A percentile compares a stretch with the other conserved stretches of the same genome.
Evolutionary conservation across 208 protist genomes (phyloP).

Genomic region (Leishmania gerbilli): DNA sequence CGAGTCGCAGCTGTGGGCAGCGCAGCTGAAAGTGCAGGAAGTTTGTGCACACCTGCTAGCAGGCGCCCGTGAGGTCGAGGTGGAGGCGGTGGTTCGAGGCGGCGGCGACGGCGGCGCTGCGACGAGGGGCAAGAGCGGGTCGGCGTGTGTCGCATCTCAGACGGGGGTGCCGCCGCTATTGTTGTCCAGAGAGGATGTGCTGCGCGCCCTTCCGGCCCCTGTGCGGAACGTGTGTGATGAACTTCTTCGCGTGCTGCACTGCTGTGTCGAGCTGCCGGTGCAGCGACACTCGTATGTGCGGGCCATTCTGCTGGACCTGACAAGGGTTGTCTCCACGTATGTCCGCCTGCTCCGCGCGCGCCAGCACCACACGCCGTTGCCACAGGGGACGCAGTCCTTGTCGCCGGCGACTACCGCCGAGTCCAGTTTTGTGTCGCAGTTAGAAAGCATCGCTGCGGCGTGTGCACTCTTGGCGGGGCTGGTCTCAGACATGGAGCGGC

Average conservation of each 20-base stretch:
- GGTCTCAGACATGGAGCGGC: slow-evolving; percentile 63
- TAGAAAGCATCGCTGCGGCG: slow-evolving; percentile 38
- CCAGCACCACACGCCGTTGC: not conserved
- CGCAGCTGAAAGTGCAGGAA: slow-evolving; percentile 31
- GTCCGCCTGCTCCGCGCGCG: slow-evolving; percentile 16
- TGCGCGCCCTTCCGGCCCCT: slow-evolving; percentile 12
- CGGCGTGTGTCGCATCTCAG: not conserved
- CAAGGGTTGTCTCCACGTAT: slow-evolving; percentile 37
- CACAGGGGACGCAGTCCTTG: not conserved
- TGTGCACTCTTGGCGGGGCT: slow-evolving; percentile 59
- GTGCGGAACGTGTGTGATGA: slow-evolving; percentile 30
- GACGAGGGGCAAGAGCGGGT: not conserved
- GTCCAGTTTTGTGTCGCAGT: slow-evolving; percentile 22
- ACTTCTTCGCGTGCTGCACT: slow-evolving; percentile 51
- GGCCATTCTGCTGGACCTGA: slow-evolving; percentile 60
- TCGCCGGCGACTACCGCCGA: not conserved
- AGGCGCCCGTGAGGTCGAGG: slow-evolving; percentile 8
- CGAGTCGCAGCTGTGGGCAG: slow-evolving; percentile 61
- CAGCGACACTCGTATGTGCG: slow-evolving; percentile 72
- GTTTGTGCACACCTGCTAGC: slow-evolving; percentile 12
- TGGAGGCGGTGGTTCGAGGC: slow-evolving; percentile 4
- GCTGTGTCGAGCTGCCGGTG: slow-evolving; percentile 43
- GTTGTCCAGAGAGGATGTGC: slow-evolving; percentile 9
- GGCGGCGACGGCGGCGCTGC: slow-evolving; percentile 6
- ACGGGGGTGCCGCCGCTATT: not conserved